Base-by-base conservation (phyloP, 2,329 filamentous ascomycete species). In the Polychaeton citri region DNA sequence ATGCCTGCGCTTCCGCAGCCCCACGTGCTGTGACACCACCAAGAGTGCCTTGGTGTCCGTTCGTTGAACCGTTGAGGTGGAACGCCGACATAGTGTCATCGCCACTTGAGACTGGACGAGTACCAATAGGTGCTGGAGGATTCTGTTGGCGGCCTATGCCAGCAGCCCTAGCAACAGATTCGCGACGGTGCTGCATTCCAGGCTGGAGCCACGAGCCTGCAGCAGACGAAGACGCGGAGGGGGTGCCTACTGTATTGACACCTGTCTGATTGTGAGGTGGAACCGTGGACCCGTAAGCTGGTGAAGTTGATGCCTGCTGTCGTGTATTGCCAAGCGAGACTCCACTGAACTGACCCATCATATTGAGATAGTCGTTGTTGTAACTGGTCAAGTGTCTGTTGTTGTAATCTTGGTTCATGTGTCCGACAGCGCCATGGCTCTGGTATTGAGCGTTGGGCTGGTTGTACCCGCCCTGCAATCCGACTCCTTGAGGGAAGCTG, bases 401-500 rank as follows among this genome's bases (percentile, higher is more conserved):
- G 24, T 28, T 28, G 24, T 4, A 28, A 28, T 28, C 24, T 15
- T 28, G 24, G 15, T 15, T 10, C 5, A 28, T 15, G 24, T 28
- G 24, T 5, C 24, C 15, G 5, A 15, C 12, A 5, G 15, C 12
- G 15, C 15, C 15, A 10, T 28, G 24, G 5, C 12, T 10, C 24
- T 28, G 24, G 15, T 28, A 28, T 7, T 28, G 24, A 28, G 24
- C 24, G 12, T 10, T 3, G 3, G 3, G 24, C 7, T 28, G 24
- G 15, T 28, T 15, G 7, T 4, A 28, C 7, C 12, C 24, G 15
- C 12, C 15, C 24, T 28, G 24, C 7, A 28, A 3, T 4, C 24
- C 24, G 24, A 10, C 7, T 5, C 24, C 7, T 16, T 43, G 43
- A 2, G 45, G 48, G 33, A 52, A 55, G 43, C 45, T 51, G 42